Evolutionary conservation across 148 eudicot genomes (phyloP).

Genomic region (Silene conica): DNA sequence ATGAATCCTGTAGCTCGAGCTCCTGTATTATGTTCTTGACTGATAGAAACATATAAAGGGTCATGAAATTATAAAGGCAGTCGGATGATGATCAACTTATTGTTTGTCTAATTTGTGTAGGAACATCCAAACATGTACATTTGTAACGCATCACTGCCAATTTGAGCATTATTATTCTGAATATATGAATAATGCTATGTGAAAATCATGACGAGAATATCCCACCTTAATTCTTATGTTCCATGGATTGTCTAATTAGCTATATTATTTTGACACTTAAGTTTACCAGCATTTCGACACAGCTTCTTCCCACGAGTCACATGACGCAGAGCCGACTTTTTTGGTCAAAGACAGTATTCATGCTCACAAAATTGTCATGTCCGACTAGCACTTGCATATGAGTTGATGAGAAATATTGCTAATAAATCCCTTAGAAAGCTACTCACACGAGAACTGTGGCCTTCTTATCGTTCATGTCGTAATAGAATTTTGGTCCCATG

Average conservation of each 20-base stretch:
- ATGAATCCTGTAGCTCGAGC: background rate
- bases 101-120: background rate
- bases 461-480: background rate
- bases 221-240: background rate
- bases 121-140: background rate
- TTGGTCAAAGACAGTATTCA: background rate
- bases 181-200: background rate
- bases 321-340: background rate
- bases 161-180: background rate
- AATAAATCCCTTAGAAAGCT: background rate
- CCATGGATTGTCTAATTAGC: background rate
- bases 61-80: background rate
- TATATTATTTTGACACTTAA: background rate
- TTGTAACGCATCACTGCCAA: background rate
- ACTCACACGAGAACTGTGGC: background rate
- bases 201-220: background rate
- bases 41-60: background rate
- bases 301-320: background rate
- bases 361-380: background rate
- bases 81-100: background rate
- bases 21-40: background rate
- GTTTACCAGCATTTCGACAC: background rate
- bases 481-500: constrained; percentile 16
- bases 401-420: background rate
- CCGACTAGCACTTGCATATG: background rate